phyloP scores from a whole-genome alignment of 2,329 filamentous ascomycete species.

The Trichoderma simmonsii region DNA sequence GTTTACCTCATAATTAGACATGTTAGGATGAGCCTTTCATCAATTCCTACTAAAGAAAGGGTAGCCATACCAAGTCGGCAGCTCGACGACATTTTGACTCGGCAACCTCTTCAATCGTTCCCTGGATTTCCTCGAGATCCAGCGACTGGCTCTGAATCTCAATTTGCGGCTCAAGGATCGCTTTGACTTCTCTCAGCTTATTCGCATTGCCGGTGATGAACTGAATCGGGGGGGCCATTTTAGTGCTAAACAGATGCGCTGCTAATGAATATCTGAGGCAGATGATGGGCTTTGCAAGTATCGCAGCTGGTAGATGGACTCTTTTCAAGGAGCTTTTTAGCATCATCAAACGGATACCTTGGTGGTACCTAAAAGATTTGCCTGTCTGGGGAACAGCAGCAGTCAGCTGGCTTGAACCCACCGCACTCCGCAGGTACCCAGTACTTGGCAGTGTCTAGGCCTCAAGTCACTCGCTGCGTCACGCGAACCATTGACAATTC shows the following conservation, averaged over 20 bases:
- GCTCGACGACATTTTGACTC: conserved; percentile 81
- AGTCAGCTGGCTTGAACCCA: not conserved
- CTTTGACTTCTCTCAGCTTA: conserved; percentile 85
- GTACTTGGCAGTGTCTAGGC: not conserved
- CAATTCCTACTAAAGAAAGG: not conserved
- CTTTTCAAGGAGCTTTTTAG: not conserved
- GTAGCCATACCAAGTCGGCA: conserved; percentile 61
- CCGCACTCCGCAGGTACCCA: not conserved
- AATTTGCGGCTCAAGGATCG: conserved; percentile 75
- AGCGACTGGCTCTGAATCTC: conserved; percentile 70
- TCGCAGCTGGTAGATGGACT: not conserved
- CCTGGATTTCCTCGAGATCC: conserved; percentile 87
- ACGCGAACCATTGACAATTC: not conserved
- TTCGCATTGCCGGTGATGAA: conserved; percentile 97
- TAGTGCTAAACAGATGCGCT: not conserved
- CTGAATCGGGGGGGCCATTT: conserved; percentile 52
- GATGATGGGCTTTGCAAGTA: not conserved
- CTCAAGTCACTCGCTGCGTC: not conserved
- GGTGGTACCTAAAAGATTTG: not conserved
- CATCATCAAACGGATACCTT: not conserved
- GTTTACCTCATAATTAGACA: conserved; percentile 54
- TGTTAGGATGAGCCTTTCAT: not conserved
- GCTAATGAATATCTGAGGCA: not conserved
- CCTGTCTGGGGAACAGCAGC: not conserved
- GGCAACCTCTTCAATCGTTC: conserved; percentile 87